These are phyloP conservation scores for Eremochloa ophiuroides DNA, from an alignment of 176 grass and related monocot genomes.

Conservation along the genomic window DNA sequence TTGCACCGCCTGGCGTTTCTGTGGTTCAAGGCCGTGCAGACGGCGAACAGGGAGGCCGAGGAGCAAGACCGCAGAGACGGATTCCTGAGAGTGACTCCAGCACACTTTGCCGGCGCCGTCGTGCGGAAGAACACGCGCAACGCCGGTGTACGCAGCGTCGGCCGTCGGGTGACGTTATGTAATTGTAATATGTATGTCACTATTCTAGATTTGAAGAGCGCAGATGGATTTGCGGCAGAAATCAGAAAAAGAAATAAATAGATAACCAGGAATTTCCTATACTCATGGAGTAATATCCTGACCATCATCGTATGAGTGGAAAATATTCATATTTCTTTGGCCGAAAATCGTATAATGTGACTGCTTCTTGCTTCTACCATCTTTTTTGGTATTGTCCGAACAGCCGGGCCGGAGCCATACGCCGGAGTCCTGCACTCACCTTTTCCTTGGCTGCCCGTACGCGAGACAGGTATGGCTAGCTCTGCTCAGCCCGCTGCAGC, in stretches of 20 bases:
- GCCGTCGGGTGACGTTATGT: neutral
- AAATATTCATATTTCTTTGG: neutral
- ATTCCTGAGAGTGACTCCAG: neutral
- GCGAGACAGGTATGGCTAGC: no score
- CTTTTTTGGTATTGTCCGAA: no score
- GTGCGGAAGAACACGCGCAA: neutral
- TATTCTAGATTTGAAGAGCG: neutral
- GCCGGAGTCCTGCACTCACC: no score
- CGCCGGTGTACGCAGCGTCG: no score
- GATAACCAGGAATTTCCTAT: neutral
- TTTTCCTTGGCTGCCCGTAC: no score
- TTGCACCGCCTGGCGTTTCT: no score
- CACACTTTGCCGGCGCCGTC: neutral
- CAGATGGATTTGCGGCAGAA: neutral
- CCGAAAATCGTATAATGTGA: neutral
- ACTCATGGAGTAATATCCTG: neutral
- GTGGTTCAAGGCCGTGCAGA: conserved; percentile 89
- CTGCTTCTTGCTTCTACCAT: neutral
- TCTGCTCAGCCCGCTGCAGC: no score
- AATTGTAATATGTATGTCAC: neutral
- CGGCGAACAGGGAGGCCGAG: conserved; percentile 74
- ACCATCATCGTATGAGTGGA: neutral
- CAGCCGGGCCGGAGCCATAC: no score
- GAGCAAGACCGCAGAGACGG: conserved; percentile 85
- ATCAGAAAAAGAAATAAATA: no score